Evolutionary conservation across 2,329 filamentous ascomycete species (phyloP).

Genomic region (Penicillium palitans): DNA sequence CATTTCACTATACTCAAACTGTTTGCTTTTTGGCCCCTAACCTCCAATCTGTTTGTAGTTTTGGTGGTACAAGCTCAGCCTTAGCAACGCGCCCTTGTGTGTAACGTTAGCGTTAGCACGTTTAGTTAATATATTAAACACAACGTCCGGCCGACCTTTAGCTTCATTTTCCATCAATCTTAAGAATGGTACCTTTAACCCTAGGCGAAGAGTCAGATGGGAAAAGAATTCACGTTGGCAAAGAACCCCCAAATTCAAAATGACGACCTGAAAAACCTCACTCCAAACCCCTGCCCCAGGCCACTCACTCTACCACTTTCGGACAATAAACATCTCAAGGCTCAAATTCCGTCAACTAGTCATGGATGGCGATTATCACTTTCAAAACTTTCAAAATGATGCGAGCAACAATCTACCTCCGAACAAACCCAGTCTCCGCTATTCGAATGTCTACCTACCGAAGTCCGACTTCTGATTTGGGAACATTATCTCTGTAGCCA

Average conservation of each 20-base stretch:
- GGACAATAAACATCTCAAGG: background rate
- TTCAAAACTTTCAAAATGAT: background rate
- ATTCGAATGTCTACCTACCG: background rate
- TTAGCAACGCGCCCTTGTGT: background rate
- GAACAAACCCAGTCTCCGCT: background rate
- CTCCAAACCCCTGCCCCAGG: background rate
- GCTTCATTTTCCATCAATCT: background rate
- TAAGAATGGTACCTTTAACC: background rate
- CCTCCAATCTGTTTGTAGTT: background rate
- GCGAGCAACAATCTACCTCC: background rate
- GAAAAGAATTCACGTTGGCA: too few relatives aligned
- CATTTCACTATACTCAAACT: too few relatives aligned
- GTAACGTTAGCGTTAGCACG: background rate
- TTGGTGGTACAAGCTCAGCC: background rate
- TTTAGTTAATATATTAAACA: background rate
- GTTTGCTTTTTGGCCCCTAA: background rate
- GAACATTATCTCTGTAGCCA: background rate
- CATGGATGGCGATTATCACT: background rate
- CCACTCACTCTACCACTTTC: background rate
- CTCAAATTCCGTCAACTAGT: background rate
- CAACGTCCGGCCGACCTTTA: background rate
- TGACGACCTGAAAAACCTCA: background rate
- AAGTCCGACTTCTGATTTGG: conserved; percentile 1
- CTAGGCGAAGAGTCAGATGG: background rate
- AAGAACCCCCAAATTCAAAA: background rate